A percentile compares a stretch with the other conserved stretches of the same genome.
phyloP scores from a whole-genome alignment of 1,139 yeast genomes.

The Sugiyamaella japonica region DNA sequence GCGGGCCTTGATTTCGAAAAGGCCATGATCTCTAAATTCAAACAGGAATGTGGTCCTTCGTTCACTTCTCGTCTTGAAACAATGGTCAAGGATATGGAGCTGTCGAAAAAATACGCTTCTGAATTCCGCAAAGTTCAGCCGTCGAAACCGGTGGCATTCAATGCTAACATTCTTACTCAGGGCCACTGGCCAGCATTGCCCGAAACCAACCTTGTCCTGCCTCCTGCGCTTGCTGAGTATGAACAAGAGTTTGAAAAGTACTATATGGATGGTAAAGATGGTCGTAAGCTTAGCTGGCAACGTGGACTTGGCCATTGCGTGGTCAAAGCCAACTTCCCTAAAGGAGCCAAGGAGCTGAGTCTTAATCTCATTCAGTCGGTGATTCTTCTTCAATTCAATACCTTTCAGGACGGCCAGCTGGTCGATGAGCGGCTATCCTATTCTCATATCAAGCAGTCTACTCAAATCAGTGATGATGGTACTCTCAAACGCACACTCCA shows the following conservation, averaged over 20 bases:
- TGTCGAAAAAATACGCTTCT: constrained; percentile 30
- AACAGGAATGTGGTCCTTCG: constrained; percentile 39
- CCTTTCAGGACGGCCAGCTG: not conserved
- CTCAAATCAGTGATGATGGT: constrained; percentile 26
- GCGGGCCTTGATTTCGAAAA: constrained; percentile 36
- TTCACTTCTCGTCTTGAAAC: constrained; percentile 36
- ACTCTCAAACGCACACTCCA: constrained; percentile 35
- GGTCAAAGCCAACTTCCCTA: constrained; percentile 37
- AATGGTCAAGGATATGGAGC: constrained; percentile 42
- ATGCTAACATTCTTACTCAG: constrained; percentile 36
- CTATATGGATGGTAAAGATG: constrained; percentile 26
- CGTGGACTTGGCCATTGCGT: constrained; percentile 38
- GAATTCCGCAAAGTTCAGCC: constrained; percentile 29
- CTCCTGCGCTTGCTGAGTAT: constrained; percentile 30
- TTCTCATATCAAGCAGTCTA: constrained; percentile 27
- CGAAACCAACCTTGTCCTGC: constrained; percentile 35
- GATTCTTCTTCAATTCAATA: constrained; percentile 37
- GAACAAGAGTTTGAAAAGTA: constrained; percentile 31
- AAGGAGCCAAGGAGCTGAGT: constrained; percentile 37
- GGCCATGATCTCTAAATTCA: constrained; percentile 33
- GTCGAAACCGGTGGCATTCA: constrained; percentile 32
- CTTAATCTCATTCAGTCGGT: constrained; percentile 37
- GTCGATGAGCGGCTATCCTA: constrained; percentile 29
- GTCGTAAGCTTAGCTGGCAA: constrained; percentile 38
- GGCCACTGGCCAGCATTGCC: constrained; percentile 41